Base-by-base conservation (phyloP, 106 monocot species). In the Platanthera zijinensis region DNA sequence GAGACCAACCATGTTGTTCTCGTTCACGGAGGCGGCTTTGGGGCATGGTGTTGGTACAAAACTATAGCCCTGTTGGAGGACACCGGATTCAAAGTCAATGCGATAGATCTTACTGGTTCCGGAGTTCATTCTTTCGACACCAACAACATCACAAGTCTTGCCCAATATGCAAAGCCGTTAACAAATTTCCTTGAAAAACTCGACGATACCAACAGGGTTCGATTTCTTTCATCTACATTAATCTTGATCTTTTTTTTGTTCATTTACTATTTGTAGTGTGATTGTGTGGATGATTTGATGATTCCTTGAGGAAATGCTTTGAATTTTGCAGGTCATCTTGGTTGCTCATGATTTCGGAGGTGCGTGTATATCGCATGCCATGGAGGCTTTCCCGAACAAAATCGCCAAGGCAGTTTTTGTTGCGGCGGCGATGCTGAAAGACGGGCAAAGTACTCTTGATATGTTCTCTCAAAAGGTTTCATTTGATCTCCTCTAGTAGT, bases 11-110 rank as follows among this genome's bases (percentile, higher is more conserved):
- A 78, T 74, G 84, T 97, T 84, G 91, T 97, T 80, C 86, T 97
- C 49, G 91, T 97, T 57, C 93, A 97, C 82, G 96, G 96, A 56
- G 96, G 96, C 62, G 96, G 93, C 71, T 93, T 97, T 83, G 96
- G 96, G 75, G 96, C 93, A 76, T 97, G 96, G 96, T 93, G 96
- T 80, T 97, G 96, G 96, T 97, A 97, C 73, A 97, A 97, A 81
- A 89, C 89, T 39, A 93, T 97, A 78, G 84, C 89, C 51, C 84
- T 89, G 72, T 82, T 97, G 0, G 90, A 97, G 85, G 96, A 93
- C 62, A 52, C 80, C 78, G 89, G 91, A 57, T 93, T 93, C 75
- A 91, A 89, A 81, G 96, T 97, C 69, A 80, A 78, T 80, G 96
- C 93, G 57, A 75, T 97, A 59, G 89, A 97, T 56, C 85, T 97